Base-by-base conservation (phyloP, 768 basidiomycete genomes). In the Symmetrospora coprosmae region DNA sequence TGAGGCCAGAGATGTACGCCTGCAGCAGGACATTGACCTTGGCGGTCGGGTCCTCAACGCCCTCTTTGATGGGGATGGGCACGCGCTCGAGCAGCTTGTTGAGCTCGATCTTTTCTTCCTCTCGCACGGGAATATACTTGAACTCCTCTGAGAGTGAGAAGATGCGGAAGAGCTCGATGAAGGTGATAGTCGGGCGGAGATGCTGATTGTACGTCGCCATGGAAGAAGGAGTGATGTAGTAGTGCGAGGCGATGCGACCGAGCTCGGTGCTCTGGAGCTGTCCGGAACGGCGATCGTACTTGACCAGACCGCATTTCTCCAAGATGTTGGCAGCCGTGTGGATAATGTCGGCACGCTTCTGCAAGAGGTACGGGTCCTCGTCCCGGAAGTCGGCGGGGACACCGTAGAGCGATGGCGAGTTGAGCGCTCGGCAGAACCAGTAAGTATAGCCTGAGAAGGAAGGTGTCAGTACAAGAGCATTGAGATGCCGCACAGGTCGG, bases 141-240 rank as follows among this genome's bases (percentile, higher is more conserved):
- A 97, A 97, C 74, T 96, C 91, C 66, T 94, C 89, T 2, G 86
- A 88, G 3, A 96, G 77, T 0, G 91, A 90, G 68, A 97, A 99
- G 1, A 96, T 88, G 31, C 90, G 78, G 80, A 94, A 94, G 6
- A 99, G 74, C 72, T 99, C 94, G 67, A 99, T 74, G 47, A 78
- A 81, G 33, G 83, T 81, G 86, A 96, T 89, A 2, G 82, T 83
- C 17, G 66, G 63, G 45, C 84, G 80, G 62, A 97, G 74, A 71
- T 96, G 89, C 69, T 92, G 86, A 72, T 94, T 94, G 73, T 97
- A 99, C 0, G 84, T 84, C 68, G 87, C 81, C 94, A 99, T 99
- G 59, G 88, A 92, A 66, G 82, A 82, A 72, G 96, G 84, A 0
- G 89, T 86, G 64, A 99, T 86, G 70, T 96, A 96, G 72, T 88